Evolutionary conservation across 1,284 basidiomycete species (phyloP).

Genomic region (Marasmius sp.): DNA sequence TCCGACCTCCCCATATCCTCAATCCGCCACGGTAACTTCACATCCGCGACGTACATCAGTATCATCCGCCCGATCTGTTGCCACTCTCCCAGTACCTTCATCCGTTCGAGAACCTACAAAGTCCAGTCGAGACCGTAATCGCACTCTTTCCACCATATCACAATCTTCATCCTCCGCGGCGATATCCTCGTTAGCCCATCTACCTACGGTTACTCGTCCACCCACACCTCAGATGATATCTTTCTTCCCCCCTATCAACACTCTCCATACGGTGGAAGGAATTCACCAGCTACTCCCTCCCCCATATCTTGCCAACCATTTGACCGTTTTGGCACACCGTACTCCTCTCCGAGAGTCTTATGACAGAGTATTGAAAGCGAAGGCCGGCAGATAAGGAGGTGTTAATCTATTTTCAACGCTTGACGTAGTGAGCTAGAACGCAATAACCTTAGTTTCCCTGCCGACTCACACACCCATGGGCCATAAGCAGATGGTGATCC

Average conservation of each 20-base stretch:
- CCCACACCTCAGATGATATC: slow-evolving; percentile 49
- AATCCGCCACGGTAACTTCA: background rate
- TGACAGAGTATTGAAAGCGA: slow-evolving; percentile 64
- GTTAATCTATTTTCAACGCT: background rate
- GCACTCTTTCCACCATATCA: slow-evolving; percentile 68
- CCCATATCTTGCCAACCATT: slow-evolving; percentile 66
- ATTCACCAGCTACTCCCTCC: slow-evolving; percentile 69
- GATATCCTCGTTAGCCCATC: slow-evolving; percentile 59
- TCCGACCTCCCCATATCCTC: slow-evolving; percentile 14
- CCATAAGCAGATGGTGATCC: no score
- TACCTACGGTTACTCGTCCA: slow-evolving; percentile 53
- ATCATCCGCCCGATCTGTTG: slow-evolving; percentile 61
- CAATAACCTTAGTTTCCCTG: no score
- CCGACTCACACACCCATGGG: no score
- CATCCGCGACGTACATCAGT: slow-evolving; percentile 56
- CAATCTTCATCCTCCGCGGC: slow-evolving; percentile 60
- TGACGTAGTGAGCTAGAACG: background rate
- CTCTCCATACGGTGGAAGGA: slow-evolving; percentile 23
- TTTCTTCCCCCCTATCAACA: slow-evolving; percentile 21
- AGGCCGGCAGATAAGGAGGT: slow-evolving; percentile 16
- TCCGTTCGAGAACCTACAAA: slow-evolving; percentile 31
- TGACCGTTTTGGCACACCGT: slow-evolving; percentile 61
- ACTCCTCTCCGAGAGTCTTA: slow-evolving; percentile 69
- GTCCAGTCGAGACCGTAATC: slow-evolving; percentile 51
- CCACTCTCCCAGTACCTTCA: slow-evolving; percentile 53